A percentile compares a stretch with the other conserved stretches of the same genome.
Conservation (phyloP, 805 yeast genomes). For the Zygoascus bituminiphila region DNA sequence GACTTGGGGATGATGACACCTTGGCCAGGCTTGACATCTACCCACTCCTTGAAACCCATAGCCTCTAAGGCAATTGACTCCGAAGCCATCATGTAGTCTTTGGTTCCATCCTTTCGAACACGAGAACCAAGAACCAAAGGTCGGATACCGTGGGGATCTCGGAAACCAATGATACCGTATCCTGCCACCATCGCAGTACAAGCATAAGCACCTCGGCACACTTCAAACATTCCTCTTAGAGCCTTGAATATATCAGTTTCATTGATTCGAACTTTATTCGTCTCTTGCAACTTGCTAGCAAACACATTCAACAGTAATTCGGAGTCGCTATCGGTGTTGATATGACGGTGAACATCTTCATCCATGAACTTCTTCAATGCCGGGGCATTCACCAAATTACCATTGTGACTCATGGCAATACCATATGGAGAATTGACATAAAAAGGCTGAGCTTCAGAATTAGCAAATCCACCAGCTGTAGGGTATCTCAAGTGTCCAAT, state of each 20-base stretch:
- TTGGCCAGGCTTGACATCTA: conserved; percentile 90
- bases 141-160: conserved; percentile 96
- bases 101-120: conserved; percentile 52
- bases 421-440: conserved; percentile 98
- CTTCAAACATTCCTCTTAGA: conserved; percentile 67
- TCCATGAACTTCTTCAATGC: conserved; percentile 75
- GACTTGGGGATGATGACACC: conserved; percentile 88
- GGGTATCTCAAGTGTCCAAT: conserved; percentile 92
- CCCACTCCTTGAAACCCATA: conserved; percentile 69
- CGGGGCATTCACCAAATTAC: conserved; percentile 83
- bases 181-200: conserved; percentile 95
- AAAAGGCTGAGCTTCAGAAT: conserved; percentile 97
- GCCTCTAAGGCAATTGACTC: conserved; percentile 94
- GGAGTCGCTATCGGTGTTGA: conserved; percentile 94
- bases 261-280: conserved; percentile 88
- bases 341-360: conserved; percentile 91
- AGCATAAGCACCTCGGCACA: conserved; percentile 94
- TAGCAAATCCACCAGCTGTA: conserved; percentile 93
- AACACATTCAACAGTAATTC: conserved; percentile 83
- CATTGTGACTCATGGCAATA: conserved; percentile 82
- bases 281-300: conserved; percentile 84
- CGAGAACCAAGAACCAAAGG: conserved; percentile 87
- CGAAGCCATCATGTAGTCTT: conserved; percentile 90
- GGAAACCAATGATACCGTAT: conserved; percentile 87
- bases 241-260: conserved; percentile 84